A percentile compares a stretch with the other conserved stretches of the same genome.
These are phyloP conservation scores for Backusella australiensis DNA, from an alignment of 192 early-diverging fungal species.

Conservation along the genomic window DNA sequence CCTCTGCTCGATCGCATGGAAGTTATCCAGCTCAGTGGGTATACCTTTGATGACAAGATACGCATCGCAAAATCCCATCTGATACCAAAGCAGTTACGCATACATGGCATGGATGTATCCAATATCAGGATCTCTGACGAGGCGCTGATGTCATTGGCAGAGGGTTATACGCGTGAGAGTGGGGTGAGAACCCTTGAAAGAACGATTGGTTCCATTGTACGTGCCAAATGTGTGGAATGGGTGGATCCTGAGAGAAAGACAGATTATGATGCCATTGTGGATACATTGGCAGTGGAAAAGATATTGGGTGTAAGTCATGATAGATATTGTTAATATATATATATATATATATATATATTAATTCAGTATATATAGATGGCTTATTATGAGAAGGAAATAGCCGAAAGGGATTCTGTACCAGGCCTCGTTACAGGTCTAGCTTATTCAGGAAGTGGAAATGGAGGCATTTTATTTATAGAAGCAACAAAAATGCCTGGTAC, in stretches of 20 bases:
- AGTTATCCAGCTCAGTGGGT: constrained; percentile 70
- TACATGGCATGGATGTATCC: constrained; percentile 55
- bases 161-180: constrained; percentile 75
- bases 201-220: constrained; percentile 66
- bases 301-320: constrained; percentile 59
- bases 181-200: constrained; percentile 79
- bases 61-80: constrained; percentile 71
- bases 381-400: constrained; percentile 67
- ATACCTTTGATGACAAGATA: constrained; percentile 85
- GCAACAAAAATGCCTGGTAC: constrained; percentile 72
- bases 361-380: constrained; percentile 31
- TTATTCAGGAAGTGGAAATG: constrained; percentile 69
- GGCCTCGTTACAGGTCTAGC: constrained; percentile 84
- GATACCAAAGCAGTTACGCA: constrained; percentile 70
- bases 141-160: constrained; percentile 59
- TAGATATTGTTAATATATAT: too few relatives aligned
- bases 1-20: constrained; percentile 87
- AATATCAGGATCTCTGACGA: constrained; percentile 52
- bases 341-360: too few relatives aligned
- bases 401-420: constrained; percentile 57
- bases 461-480: constrained; percentile 80
- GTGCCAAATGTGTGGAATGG: constrained; percentile 58
- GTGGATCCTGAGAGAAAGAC: constrained; percentile 37
- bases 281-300: constrained; percentile 44
- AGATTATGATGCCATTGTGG: constrained; percentile 48